Evolutionary conservation across 768 basidiomycete species (phyloP), one percentile per base, ranked within the genome.

Genomic region (Trametes coccinea): DNA sequence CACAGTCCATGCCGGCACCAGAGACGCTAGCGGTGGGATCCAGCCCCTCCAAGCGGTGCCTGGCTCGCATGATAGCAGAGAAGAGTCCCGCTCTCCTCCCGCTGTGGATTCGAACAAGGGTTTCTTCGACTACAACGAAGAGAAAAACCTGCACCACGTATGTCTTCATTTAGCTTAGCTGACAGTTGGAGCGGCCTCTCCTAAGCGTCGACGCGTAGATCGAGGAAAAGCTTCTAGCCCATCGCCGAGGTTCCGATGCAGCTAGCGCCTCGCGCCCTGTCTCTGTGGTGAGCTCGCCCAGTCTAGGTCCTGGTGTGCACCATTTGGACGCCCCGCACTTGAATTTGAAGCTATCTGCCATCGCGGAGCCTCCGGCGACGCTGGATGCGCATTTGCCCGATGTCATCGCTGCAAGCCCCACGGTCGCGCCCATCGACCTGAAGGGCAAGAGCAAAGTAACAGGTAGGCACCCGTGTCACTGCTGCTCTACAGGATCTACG

Each of bases 111-210:
- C 84, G 3, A 81, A 83, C 64, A 89, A 92, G 68, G 89, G 86
- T 0, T 93, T 86, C 73, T 93, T 89, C 71, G 87, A 87, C 8
- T 93, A 93, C 72, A 78, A 78, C 22, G 90, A 93, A 66, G 92
- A 93, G 75, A 89, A 88, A 69, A 86, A 76, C 39, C 79, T 89
- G 33, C 86, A 86, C 67, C 88, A 90, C 65, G 90, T 90, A 76
- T 80, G 22, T 27, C 52, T 33, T 33, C 45, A 37, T n/a, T 17
- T 22, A 29, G 50, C 45, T 50, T 17, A 27, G n/a, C 31, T 37
- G 10, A 37, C 7, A 4, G n/a, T 14, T 40, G 31, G 41, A 34
- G 22, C 43, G 29, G 14, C 22, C 22, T 22, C 5, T 29, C 49
- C 48, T 59, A 45, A 54, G 34, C 47, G 48, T 13, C 48, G 5